Evolutionary conservation across 345 rosid genomes (phyloP), one percentile per base, ranked within the genome.

Genomic region (Salix caprea): DNA sequence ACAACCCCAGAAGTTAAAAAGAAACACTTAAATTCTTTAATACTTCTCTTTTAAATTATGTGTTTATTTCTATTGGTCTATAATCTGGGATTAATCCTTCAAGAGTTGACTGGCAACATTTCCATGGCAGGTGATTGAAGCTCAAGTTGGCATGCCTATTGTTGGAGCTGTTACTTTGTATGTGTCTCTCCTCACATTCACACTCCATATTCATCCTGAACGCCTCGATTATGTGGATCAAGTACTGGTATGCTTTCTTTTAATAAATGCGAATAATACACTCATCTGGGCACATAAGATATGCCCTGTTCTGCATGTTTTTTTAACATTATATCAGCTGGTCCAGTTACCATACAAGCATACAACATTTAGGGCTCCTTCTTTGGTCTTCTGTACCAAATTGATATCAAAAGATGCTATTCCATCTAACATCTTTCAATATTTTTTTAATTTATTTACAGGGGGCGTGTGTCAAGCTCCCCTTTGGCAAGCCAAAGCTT

Each of bases 221-320:
- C 93, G 94, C 71, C 98, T 96, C 58, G 99, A 96, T 84, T 93
- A 96, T 87, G 98, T 96, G 21, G 97, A 96, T 83, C 95, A 92
- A 92, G 98, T 95, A 62, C 82, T 95, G 99, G 99, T 93, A 93
- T 84, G 64, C 70, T 62, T 75, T 81, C 66, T 65, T 21, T 77
- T 26, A 8, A 8, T 67, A 73, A 6, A 67, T 46, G 21, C 28
- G 32, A 23, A 62, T 64, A 61, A 1, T 19, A 40, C 30, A 36
- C 4, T 23, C 23, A 24, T 73, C 52, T 64, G 19, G 40, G 23
- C 50, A 60, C 1, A 37, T 69, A 72, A 75, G 70, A 24, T 65
- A 48, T 65, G 6, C 37, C 12, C 21, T 2, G 3, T 23, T 23
- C 21, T n/a, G 67, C 66, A 54, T 72, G 70, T 39, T 32, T 65